phyloP scores from a whole-genome alignment of 139 green algal genomes.

The Chlorella sorokiniana region DNA sequence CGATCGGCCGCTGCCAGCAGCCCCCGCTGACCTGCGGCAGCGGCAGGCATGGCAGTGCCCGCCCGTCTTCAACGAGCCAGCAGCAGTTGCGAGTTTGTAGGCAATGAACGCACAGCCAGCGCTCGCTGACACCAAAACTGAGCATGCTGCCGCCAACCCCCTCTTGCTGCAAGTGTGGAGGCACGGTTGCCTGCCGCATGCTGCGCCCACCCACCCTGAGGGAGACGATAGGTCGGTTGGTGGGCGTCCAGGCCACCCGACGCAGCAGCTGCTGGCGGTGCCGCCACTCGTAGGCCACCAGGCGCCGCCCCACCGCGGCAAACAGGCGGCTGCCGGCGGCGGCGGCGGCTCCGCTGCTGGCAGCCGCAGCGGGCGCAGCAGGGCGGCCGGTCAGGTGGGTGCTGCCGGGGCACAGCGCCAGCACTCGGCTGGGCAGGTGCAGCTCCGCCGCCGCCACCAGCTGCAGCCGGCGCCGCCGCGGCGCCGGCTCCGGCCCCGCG shows the following conservation, averaged over 20 bases:
- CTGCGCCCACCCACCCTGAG: conserved; percentile 17
- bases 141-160: too few species aligned
- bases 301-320: conserved; percentile 13
- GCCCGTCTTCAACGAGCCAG: too few species aligned
- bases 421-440: conserved; percentile 22
- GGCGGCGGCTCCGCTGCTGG: background rate
- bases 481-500: background rate
- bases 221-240: background rate
- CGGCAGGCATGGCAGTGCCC: too few species aligned
- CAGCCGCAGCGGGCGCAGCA: background rate
- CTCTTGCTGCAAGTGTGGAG: too few species aligned
- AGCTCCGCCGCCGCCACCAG: conserved; percentile 7
- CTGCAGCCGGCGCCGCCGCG: background rate
- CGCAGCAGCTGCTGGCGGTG: conserved; percentile 1
- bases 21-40: background rate
- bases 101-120: too few species aligned
- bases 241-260: conserved; percentile 19
- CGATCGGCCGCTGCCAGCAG: conserved; percentile 15
- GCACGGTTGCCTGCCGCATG: too few species aligned
- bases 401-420: conserved; percentile 18
- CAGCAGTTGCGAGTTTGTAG: too few species aligned
- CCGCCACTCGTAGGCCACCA: conserved; percentile 15
- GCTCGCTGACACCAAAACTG: too few species aligned
- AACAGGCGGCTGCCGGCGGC: conserved; percentile 1
- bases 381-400: background rate